Conservation (phyloP, 2,329 filamentous ascomycete genomes). For the Elsinoe ampelina region DNA sequence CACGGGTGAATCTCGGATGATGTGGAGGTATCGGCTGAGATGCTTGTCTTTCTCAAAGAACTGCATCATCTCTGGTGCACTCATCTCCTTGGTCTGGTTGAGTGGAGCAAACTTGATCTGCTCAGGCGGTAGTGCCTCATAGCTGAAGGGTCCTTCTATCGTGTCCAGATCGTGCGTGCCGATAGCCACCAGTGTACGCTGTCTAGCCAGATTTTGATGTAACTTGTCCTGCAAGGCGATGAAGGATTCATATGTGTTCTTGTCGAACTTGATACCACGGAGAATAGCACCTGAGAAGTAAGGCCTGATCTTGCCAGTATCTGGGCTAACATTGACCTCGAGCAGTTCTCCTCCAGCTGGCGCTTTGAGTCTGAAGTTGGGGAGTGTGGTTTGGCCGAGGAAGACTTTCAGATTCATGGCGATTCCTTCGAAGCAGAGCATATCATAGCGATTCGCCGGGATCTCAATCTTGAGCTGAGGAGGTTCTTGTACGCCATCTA, state of each 20-base stretch:
- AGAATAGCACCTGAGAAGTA: constrained; percentile 85
- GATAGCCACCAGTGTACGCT: constrained; percentile 90
- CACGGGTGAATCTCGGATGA: constrained; percentile 84
- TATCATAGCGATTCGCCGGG: constrained; percentile 85
- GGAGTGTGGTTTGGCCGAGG: constrained; percentile 62
- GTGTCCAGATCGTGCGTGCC: constrained; percentile 96
- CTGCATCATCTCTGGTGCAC: constrained; percentile 77
- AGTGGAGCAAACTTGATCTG: constrained; percentile 85
- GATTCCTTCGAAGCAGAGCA: constrained; percentile 97
- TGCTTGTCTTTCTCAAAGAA: constrained; percentile 95
- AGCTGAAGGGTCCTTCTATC: constrained; percentile 88
- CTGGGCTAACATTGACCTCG: constrained; percentile 68
- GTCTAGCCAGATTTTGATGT: constrained; percentile 87
- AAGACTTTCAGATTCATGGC: constrained; percentile 94
- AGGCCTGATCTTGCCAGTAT: constrained; percentile 70
- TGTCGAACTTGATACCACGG: constrained; percentile 81
- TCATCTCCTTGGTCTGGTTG: constrained; percentile 86
- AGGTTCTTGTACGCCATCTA: constrained; percentile 72
- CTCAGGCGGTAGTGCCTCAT: constrained; percentile 84
- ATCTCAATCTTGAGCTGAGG: constrained; percentile 97
- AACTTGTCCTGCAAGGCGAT: constrained; percentile 96
- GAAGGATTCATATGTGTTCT: constrained; percentile 92
- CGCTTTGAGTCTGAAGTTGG: constrained; percentile 67
- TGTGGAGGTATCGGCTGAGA: constrained; percentile 80
- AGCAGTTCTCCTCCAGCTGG: constrained; percentile 66